Conservation (phyloP, 2,329 filamentous ascomycete genomes). For the Apiospora malaysiana region DNA sequence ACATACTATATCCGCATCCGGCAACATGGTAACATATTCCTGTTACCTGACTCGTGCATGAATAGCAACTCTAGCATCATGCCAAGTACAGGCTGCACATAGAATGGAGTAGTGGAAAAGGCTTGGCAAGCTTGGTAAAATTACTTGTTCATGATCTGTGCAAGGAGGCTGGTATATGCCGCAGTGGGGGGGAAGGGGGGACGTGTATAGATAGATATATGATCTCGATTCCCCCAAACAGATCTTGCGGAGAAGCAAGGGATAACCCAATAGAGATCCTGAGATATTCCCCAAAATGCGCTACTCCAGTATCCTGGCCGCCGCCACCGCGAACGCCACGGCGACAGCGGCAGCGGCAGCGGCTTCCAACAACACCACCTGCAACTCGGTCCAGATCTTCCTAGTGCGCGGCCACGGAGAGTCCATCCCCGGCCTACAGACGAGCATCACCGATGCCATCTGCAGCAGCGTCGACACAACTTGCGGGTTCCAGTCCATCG, state of each 20-base stretch:
- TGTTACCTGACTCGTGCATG: background rate
- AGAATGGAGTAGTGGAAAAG: background rate
- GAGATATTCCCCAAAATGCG: background rate
- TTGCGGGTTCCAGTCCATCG: slow-evolving; percentile 14
- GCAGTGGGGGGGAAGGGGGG: background rate
- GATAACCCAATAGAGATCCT: too few relatives aligned
- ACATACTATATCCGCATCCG: background rate
- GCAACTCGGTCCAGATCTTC: slow-evolving; percentile 15
- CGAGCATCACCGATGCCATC: slow-evolving; percentile 2
- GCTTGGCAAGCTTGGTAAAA: slow-evolving; percentile 1
- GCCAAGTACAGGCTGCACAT: background rate
- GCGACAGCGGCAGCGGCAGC: background rate
- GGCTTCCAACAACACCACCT: background rate
- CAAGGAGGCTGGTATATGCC: background rate
- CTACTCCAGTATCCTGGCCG: background rate
- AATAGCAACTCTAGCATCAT: background rate
- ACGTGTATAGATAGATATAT: background rate
- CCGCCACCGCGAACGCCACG: background rate
- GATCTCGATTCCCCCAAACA: background rate
- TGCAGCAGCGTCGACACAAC: background rate
- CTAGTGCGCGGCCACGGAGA: slow-evolving; percentile 18
- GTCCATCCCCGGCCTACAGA: background rate
- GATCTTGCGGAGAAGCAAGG: background rate
- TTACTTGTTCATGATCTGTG: background rate
- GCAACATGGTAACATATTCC: background rate